These are phyloP conservation scores for Powellomyces hirtus DNA, from an alignment of 192 early-diverging fungal species.

Conservation along the genomic window DNA sequence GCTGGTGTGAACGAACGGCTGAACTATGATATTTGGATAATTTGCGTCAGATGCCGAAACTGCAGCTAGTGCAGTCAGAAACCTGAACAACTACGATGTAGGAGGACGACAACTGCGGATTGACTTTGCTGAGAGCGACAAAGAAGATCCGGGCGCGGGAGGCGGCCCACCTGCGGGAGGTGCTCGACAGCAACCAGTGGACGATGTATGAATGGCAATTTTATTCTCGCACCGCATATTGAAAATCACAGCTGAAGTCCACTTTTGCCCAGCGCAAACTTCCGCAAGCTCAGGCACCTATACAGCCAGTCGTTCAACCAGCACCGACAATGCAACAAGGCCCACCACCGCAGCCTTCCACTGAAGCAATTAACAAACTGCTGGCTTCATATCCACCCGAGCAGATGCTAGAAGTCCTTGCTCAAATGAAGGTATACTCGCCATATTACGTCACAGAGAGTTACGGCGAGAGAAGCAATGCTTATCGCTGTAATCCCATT, in stretches of 20 bases:
- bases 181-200: neutral
- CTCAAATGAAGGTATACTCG: constrained; percentile 74
- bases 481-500: too few species aligned
- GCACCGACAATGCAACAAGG: neutral
- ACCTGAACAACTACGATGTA: constrained; percentile 88
- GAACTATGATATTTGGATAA: too few species aligned
- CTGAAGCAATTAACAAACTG: constrained; percentile 54
- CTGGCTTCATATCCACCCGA: constrained; percentile 54
- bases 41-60: constrained; percentile 70
- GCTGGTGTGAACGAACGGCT: neutral
- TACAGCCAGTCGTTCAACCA: neutral
- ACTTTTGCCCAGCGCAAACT: neutral
- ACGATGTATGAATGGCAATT: neutral
- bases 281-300: constrained; percentile 1
- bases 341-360: constrained; percentile 22
- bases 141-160: constrained; percentile 38
- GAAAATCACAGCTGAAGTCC: neutral
- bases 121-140: constrained; percentile 88
- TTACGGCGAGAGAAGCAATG: neutral
- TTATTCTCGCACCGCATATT: neutral
- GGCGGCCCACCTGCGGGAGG: neutral
- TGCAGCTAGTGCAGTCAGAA: constrained; percentile 91
- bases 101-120: constrained; percentile 84
- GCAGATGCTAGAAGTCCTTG: constrained; percentile 63
- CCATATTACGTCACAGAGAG: too few species aligned